Evolutionary conservation across 2,329 filamentous ascomycete genomes (phyloP).

Genomic region (Paracamarosporium sp.): DNA sequence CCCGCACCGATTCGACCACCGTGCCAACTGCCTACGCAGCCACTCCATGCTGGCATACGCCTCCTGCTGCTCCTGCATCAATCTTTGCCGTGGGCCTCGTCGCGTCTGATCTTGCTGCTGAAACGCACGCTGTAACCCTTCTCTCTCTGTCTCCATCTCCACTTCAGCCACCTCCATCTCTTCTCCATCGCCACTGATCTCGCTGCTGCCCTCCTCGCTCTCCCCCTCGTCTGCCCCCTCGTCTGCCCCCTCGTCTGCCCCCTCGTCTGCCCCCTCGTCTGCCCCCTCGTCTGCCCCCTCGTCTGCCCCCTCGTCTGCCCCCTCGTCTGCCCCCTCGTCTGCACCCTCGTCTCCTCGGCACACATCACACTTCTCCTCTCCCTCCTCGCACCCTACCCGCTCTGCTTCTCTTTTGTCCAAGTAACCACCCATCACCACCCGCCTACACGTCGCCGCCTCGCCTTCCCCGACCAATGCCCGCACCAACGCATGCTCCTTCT

Average conservation of each 20-base stretch:
- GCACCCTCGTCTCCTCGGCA: neutral
- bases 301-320: too few relatives aligned
- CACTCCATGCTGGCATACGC: too few relatives aligned
- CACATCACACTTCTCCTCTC: conserved; percentile 11
- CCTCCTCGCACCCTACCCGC: conserved; percentile 8
- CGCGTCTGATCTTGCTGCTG: neutral
- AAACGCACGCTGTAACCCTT: neutral
- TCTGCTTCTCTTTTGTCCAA: conserved; percentile 11
- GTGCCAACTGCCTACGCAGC: conserved; percentile 12
- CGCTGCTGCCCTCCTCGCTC: neutral
- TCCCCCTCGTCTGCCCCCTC: neutral
- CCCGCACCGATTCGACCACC: conserved; percentile 12
- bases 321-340: neutral
- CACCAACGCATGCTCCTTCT: conserved; percentile 1
- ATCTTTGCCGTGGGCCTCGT: too few relatives aligned
- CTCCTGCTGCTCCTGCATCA: too few relatives aligned
- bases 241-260: too few relatives aligned
- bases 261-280: neutral
- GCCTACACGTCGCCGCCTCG: conserved; percentile 4
- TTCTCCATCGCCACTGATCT: neutral
- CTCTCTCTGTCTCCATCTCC: neutral
- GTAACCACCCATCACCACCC: conserved; percentile 15
- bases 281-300: neutral
- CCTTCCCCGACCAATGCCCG: conserved; percentile 3
- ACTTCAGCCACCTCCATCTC: neutral